Evolutionary conservation across 352 stramenopile species (phyloP), one percentile per base, ranked within the genome.

Genomic region (Aphanomyces astaci): DNA sequence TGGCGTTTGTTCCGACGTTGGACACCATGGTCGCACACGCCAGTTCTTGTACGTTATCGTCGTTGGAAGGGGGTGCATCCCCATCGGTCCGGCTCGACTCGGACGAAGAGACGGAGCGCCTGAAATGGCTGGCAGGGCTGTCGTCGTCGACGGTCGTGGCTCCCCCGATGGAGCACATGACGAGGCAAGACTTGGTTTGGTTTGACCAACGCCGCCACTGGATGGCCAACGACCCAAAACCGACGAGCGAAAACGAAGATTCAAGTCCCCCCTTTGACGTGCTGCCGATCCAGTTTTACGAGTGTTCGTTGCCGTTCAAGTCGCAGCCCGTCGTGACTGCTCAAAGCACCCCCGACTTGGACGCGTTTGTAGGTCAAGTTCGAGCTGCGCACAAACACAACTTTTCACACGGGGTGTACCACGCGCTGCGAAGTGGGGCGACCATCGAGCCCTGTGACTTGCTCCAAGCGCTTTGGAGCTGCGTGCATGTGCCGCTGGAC

Each of bases 341-440:
- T 2, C 28, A 22, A 2, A 27, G 24, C 10, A 49, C 56, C 7
- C 1, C 30, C 19, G 56, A 54, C 19, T n/a, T 68, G 17, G 62
- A 68, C 7, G 43, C 11, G 15, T 95, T 92, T 65, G 77, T 82
- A 48, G 90, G 92, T 64, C 88, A 90, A 48, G 76, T 95, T 3
- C 94, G 92, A 66, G 80, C 81, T 33, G 87, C 86, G 0, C 87
- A 95, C 51, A 86, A 95, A 49, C 84, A 93, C 66, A 95, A 94
- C 52, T 95, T 95, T 59, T 93, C 87, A 48, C 82, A 86, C 56
- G 87, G 86, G 52, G 84, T 95, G 31, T 94, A 95, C 62, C 81
- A 92, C 33, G 78, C 86, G 9, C 65, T 95, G 17, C 80, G 87
- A 28, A 82, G 92, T 72, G 82, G 81, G 25, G 78, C 77, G n/a